Base-by-base conservation (phyloP, 2,329 filamentous ascomycete species). In the Microascus cirrosus region DNA sequence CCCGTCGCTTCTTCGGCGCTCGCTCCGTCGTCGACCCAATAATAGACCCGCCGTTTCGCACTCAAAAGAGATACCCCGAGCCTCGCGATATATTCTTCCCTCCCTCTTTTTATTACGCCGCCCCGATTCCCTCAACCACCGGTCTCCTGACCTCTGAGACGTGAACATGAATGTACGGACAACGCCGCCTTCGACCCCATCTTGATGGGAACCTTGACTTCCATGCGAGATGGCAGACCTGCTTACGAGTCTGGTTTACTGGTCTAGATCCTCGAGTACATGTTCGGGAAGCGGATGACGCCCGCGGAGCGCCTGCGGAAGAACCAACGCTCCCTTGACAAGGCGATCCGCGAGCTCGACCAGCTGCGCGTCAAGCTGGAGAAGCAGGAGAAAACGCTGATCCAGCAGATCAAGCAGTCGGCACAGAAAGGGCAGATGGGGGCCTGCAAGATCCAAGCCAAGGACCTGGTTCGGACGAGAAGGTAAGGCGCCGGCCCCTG, bases 211-310 rank as follows among this genome's bases (percentile, higher is more conserved):
- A 3, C 13, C 12, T 3, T 42, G 36, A n/a, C 12, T n/a, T 42
- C 18, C 36, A 7, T 42, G 36, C 28, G 28, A 32, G 8, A 32
- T n/a, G n/a, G 39, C 39, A 20, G 18, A 10, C 8, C 22, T 50
- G 22, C 45, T 50, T 4, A 50, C 45, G n/a, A 8, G 45, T n/a
- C 39, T 11, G 45, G 18, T 20, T 51, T 66, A 45, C 39, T 11
- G 45, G 18, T 20, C 52, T 66, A 96, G 90, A 90, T 97, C 70
- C 83, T 99, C 61, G 94, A 99, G 83, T 99, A 94, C 92, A 93
- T 93, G 45, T 99, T 99, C 70, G 94, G 94, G 64, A 97, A 96
- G 83, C 94, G 94, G 74, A 95, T 97, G 83, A 99, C 94, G 79
- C 93, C 94, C 3, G 90, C 91, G 25, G 89, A 94, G 80, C 87